Conservation (phyloP, 768 basidiomycete genomes). For the Collybiopsis confluens region DNA sequence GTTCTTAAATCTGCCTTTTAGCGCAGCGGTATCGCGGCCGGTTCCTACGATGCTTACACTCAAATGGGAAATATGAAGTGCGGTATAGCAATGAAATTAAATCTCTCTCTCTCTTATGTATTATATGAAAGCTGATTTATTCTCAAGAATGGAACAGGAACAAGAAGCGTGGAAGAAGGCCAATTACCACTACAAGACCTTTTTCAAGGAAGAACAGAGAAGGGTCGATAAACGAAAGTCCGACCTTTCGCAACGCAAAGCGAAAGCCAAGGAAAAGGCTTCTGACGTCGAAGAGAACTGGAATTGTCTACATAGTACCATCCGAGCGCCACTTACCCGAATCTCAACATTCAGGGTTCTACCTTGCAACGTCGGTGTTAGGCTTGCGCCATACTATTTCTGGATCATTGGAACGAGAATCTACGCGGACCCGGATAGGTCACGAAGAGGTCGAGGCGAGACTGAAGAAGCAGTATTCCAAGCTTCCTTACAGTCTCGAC, state of each 20-base stretch:
- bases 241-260: constrained; percentile 28
- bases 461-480: constrained; percentile 36
- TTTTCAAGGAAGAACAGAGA: constrained; percentile 40
- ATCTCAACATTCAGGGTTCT: constrained; percentile 24
- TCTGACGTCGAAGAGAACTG: constrained; percentile 30
- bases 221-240: constrained; percentile 44
- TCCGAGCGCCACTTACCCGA: constrained; percentile 23
- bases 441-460: constrained; percentile 30
- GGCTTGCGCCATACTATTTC: constrained; percentile 16
- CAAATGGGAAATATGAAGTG: constrained; percentile 62
- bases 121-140: constrained; percentile 21
- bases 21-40: no score
- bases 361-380: constrained; percentile 30
- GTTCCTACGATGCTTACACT: no score
- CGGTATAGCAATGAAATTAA: constrained; percentile 65
- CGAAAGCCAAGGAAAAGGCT: constrained; percentile 60
- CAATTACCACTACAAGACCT: constrained; percentile 40
- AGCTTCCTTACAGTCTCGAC: constrained; percentile 57
- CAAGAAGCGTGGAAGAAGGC: constrained; percentile 71
- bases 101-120: constrained; percentile 19
- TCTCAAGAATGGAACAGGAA: constrained; percentile 48
- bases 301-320: constrained; percentile 34
- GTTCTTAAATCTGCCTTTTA: no score
- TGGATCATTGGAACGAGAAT: not conserved
- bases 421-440: constrained; percentile 8